These are phyloP conservation scores for Meyerozyma athensensis DNA, from an alignment of 1,139 yeast genomes.

Conservation along the genomic window DNA sequence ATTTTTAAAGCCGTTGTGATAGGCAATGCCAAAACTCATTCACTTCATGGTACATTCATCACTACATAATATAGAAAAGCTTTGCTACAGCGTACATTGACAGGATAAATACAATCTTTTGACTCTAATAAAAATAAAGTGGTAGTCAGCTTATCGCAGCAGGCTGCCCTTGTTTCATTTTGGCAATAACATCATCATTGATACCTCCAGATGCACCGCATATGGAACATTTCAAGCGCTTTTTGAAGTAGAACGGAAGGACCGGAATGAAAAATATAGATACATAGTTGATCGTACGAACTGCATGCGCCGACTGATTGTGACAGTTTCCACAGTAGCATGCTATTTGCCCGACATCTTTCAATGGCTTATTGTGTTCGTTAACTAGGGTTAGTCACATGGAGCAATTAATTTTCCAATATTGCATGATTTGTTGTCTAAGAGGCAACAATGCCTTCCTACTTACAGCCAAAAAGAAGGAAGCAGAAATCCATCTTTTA, in stretches of 20 bases:
- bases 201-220: conserved; percentile 42
- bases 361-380: conserved; percentile 26
- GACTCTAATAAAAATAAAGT: too few species aligned
- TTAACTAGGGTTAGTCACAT: conserved; percentile 10
- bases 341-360: conserved; percentile 22
- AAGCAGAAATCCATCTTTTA: conserved; percentile 3
- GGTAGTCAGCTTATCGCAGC: conserved; percentile 25
- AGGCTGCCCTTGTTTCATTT: conserved; percentile 37
- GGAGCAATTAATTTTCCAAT: too few species aligned
- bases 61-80: neutral
- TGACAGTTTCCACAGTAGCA: conserved; percentile 38
- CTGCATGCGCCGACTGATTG: conserved; percentile 41
- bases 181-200: conserved; percentile 24
- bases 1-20: conserved; percentile 21
- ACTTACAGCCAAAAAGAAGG: conserved; percentile 4
- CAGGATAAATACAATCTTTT: too few species aligned
- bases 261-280: conserved; percentile 44
- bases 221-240: conserved; percentile 37
- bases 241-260: conserved; percentile 37
- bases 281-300: conserved; percentile 38
- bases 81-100: too few species aligned
- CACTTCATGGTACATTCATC: too few species aligned
- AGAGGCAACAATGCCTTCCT: too few species aligned
- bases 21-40: too few species aligned
- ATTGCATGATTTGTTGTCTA: too few species aligned